These are phyloP conservation scores for Suhomyces wounanorum DNA, from an alignment of 1,139 yeast species.

Conservation along the genomic window DNA sequence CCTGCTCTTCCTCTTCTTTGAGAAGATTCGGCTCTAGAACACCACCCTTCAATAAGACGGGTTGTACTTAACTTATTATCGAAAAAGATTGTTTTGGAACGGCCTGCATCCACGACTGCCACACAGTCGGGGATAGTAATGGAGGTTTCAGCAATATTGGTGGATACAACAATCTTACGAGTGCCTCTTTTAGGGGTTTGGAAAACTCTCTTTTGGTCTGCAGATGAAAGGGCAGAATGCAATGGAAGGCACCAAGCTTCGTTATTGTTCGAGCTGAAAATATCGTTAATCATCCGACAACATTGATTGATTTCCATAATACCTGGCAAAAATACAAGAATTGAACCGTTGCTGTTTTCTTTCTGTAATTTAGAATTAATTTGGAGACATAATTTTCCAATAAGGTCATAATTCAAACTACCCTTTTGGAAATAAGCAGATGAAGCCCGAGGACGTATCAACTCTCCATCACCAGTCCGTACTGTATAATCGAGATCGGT, in stretches of 20 bases:
- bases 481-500: slow-evolving; percentile 55
- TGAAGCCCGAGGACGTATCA: slow-evolving; percentile 58
- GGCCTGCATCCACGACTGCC: slow-evolving; percentile 85
- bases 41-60: slow-evolving; percentile 77
- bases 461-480: slow-evolving; percentile 42
- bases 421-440: slow-evolving; percentile 65
- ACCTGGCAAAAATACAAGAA: slow-evolving; percentile 87
- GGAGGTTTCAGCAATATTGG: slow-evolving; percentile 86
- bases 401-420: slow-evolving; percentile 70
- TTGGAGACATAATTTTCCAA: slow-evolving; percentile 58
- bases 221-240: slow-evolving; percentile 82
- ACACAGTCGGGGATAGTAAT: slow-evolving; percentile 94
- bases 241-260: slow-evolving; percentile 63
- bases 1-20: slow-evolving; percentile 99
- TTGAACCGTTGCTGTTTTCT: slow-evolving; percentile 62
- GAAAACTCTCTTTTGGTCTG: slow-evolving; percentile 81
- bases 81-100: slow-evolving; percentile 76
- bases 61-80: slow-evolving; percentile 70
- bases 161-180: slow-evolving; percentile 84
- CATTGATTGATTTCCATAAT: slow-evolving; percentile 76
- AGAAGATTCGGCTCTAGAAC: slow-evolving; percentile 86
- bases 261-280: slow-evolving; percentile 18
- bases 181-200: slow-evolving; percentile 48
- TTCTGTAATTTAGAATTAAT: slow-evolving; percentile 42
- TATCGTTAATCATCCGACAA: slow-evolving; percentile 27